Conservation (phyloP, 352 stramenopile genomes). For the Pythium rhizo-oryzae region DNA sequence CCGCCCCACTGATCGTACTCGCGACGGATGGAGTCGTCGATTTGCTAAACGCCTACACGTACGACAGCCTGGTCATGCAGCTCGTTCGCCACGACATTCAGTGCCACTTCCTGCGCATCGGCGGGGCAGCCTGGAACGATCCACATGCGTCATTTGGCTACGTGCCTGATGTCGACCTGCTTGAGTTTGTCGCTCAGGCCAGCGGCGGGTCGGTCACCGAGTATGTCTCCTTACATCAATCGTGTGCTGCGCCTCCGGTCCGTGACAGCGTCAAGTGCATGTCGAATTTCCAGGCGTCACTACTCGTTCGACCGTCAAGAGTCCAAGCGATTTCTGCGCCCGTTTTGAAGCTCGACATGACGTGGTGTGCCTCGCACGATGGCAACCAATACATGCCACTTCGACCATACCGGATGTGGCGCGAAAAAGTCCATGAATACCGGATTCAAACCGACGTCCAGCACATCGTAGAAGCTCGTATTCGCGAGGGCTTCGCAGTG, state of each 20-base stretch:
- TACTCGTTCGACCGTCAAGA: slow-evolving; percentile 69
- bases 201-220: slow-evolving; percentile 73
- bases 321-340: slow-evolving; percentile 69
- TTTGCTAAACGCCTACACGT: slow-evolving; percentile 71
- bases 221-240: slow-evolving; percentile 56
- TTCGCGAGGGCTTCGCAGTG: slow-evolving; percentile 83
- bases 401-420: slow-evolving; percentile 84
- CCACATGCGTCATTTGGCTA: slow-evolving; percentile 81
- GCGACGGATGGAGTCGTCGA: slow-evolving; percentile 88
- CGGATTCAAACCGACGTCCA: slow-evolving; percentile 81
- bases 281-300: slow-evolving; percentile 59
- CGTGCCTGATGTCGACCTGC: slow-evolving; percentile 78
- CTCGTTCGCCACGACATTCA: slow-evolving; percentile 88
- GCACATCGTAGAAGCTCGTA: slow-evolving; percentile 79
- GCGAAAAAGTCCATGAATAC: slow-evolving; percentile 89
- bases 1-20: slow-evolving; percentile 79
- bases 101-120: slow-evolving; percentile 82
- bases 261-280: slow-evolving; percentile 39
- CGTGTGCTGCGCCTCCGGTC: slow-evolving; percentile 17
- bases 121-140: slow-evolving; percentile 49
- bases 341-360: slow-evolving; percentile 67
- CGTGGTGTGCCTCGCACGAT: slow-evolving; percentile 76
- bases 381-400: slow-evolving; percentile 60
- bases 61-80: slow-evolving; percentile 89
- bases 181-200: slow-evolving; percentile 76